These are phyloP conservation scores for Rehmannia glutinosa DNA, from an alignment of 257 asterid genomes.

Conservation along the genomic window DNA sequence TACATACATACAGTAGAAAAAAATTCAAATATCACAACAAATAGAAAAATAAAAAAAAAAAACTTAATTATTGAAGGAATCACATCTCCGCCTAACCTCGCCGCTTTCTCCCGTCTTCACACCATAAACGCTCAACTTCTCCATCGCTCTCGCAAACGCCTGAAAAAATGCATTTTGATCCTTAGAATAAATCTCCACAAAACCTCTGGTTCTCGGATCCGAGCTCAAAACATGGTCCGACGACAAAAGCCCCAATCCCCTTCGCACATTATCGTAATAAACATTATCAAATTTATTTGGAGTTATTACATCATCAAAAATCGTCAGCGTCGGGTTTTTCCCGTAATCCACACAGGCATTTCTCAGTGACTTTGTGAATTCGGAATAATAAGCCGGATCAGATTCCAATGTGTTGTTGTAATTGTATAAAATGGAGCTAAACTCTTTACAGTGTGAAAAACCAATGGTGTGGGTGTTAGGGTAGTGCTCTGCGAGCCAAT, in stretches of 20 bases:
- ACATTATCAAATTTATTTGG: too few relatives aligned
- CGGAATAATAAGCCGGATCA: constrained; percentile 53
- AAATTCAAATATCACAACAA: too few relatives aligned
- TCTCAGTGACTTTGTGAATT: constrained; percentile 42
- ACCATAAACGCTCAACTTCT: constrained; percentile 59
- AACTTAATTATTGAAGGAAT: too few relatives aligned
- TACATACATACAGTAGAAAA: too few relatives aligned
- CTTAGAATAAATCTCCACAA: constrained; percentile 45
- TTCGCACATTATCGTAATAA: too few relatives aligned
- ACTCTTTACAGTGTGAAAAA: constrained; percentile 68
- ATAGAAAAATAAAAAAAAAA: too few relatives aligned
- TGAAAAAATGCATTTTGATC: constrained; percentile 54
- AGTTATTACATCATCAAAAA: constrained; percentile 51
- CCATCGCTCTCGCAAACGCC: constrained; percentile 75
- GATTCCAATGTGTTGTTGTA: constrained; percentile 31
- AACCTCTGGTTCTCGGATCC: constrained; percentile 47
- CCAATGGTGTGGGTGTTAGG: constrained; percentile 86
- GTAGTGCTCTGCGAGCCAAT: too few relatives aligned
- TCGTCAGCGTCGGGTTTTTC: constrained; percentile 53
- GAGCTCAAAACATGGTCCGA: constrained; percentile 56
- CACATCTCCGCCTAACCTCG: constrained; percentile 86
- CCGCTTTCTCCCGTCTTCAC: constrained; percentile 63
- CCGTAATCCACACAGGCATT: constrained; percentile 43
- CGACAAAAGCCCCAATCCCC: constrained; percentile 58
- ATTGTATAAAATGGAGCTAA: constrained; percentile 46